A percentile compares a stretch with the other conserved stretches of the same genome.
Evolutionary conservation across 768 basidiomycete species (phyloP).

Genomic region (Trichaptum fuscoviolaceum): DNA sequence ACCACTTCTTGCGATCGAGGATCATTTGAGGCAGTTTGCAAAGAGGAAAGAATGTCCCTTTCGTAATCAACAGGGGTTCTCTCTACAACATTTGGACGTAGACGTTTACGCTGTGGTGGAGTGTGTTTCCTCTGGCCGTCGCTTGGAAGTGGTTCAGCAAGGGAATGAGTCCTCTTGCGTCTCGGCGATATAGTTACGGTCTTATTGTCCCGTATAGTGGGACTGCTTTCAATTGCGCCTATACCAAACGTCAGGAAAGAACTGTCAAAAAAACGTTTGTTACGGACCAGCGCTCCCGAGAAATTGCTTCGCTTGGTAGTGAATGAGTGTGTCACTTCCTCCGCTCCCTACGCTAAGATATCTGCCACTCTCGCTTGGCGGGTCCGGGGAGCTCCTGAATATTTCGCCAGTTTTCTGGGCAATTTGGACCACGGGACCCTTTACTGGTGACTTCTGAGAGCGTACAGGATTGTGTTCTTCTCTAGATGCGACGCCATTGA

Average conservation of each 20-base stretch:
- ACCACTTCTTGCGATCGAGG: not conserved
- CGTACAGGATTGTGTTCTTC: not conserved
- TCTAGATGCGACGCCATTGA: not conserved
- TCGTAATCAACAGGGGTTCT: not conserved
- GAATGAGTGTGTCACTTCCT: not conserved
- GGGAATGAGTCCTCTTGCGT: not conserved
- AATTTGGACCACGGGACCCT: too few relatives aligned
- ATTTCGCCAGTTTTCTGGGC: too few relatives aligned
- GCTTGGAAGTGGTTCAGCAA: not conserved
- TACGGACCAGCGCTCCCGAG: not conserved
- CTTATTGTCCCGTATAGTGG: not conserved
- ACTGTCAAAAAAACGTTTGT: not conserved
- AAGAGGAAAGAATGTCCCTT: not conserved
- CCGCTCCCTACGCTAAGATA: not conserved
- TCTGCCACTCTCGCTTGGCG: not conserved
- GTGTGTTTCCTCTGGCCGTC: not conserved
- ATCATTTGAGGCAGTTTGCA: not conserved
- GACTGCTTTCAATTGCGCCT: not conserved
- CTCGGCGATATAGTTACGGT: not conserved
- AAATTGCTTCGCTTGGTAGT: not conserved
- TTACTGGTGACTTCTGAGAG: not conserved
- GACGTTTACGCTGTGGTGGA: not conserved
- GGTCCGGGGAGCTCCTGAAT: not conserved
- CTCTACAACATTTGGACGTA: not conserved
- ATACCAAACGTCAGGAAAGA: not conserved